Evolutionary conservation across 2,329 filamentous ascomycete genomes (phyloP).

Genomic region (Thielaviopsis cerberus): DNA sequence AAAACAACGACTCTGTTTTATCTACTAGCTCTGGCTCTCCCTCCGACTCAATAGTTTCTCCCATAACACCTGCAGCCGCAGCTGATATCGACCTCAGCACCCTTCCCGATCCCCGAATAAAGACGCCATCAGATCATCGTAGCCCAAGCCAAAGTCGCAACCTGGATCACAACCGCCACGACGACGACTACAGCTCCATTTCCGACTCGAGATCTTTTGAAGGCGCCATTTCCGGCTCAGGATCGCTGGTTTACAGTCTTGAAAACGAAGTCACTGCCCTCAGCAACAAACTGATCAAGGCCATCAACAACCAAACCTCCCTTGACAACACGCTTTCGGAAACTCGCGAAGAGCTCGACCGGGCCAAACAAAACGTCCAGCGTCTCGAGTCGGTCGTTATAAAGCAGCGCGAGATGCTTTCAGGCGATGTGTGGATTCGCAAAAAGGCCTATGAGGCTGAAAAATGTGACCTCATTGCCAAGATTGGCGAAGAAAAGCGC

Average conservation of each 20-base stretch:
- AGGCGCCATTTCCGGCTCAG: neutral
- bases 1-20: neutral
- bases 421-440: conserved; percentile 57
- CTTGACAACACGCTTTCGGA: conserved; percentile 75
- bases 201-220: conserved; percentile 11
- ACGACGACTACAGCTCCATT: conserved; percentile 16
- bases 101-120: conserved; percentile 44
- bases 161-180: conserved; percentile 12
- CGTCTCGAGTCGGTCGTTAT: conserved; percentile 48
- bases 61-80: conserved; percentile 27
- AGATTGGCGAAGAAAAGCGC: conserved; percentile 45
- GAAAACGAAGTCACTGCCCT: conserved; percentile 67
- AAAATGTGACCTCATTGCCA: conserved; percentile 38
- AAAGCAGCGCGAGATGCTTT: conserved; percentile 52
- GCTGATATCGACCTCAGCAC: conserved; percentile 43
- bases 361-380: conserved; percentile 46
- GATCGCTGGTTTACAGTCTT: conserved; percentile 17
- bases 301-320: conserved; percentile 87
- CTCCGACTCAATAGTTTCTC: neutral
- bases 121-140: conserved; percentile 27
- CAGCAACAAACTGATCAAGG: conserved; percentile 89
- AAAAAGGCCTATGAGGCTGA: conserved; percentile 59
- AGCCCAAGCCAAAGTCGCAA: neutral
- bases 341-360: conserved; percentile 66
- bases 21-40: conserved; percentile 1